Evolutionary conservation across 768 basidiomycete species (phyloP).

Genomic region (Trametes cinnabarina): DNA sequence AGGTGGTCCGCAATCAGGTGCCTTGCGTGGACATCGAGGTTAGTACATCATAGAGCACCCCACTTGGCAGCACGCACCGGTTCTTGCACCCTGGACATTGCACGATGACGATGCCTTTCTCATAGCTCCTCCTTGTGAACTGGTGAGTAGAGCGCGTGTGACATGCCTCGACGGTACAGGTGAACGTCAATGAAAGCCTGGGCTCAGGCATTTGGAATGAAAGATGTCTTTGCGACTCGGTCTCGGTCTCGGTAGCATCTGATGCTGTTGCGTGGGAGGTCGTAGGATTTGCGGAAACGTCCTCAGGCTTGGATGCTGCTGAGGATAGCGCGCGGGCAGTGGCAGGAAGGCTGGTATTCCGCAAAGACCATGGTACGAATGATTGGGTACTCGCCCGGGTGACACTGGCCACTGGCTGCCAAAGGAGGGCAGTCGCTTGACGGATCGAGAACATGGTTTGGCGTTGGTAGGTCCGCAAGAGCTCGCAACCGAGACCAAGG

Average conservation of each 20-base stretch:
- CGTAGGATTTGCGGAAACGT: not conserved
- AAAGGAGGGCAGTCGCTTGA: conserved; percentile 2
- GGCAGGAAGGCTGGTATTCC: not conserved
- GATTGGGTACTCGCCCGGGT: not conserved
- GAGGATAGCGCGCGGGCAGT: conserved; percentile 3
- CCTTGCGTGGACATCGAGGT: conserved; percentile 42
- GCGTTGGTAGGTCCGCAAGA: no score
- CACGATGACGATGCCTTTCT: conserved; percentile 84
- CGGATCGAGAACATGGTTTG: not conserved
- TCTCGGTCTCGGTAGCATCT: not conserved
- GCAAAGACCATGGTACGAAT: not conserved
- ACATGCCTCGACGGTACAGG: conserved; percentile 78
- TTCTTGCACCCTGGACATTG: conserved; percentile 91
- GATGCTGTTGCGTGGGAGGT: not conserved
- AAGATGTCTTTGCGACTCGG: conserved; percentile 12
- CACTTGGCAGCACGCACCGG: conserved; percentile 48
- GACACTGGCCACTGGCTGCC: not conserved
- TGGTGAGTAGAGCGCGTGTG: conserved; percentile 80
- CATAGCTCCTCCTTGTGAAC: conserved; percentile 83
- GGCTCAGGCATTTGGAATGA: conserved; percentile 51
- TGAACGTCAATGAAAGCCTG: conserved; percentile 74
- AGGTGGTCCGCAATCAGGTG: conserved; percentile 89
- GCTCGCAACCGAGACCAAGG: no score
- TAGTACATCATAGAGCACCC: not conserved
- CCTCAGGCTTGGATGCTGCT: not conserved